Base-by-base conservation (phyloP, 1,284 basidiomycete genomes). In the Rhizoctonia solani region DNA sequence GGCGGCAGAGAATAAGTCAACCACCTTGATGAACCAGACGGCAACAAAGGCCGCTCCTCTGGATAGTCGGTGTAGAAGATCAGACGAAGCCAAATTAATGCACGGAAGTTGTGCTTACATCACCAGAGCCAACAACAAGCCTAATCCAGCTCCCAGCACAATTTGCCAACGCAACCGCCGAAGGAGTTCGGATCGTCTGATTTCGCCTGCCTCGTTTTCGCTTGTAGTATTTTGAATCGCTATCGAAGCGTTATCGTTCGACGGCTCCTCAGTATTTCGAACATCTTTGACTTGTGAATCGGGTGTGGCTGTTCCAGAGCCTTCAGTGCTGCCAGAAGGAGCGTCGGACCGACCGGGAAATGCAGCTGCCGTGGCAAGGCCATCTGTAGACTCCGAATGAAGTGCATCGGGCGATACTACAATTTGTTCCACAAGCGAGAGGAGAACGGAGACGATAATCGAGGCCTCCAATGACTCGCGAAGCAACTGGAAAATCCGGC, bases 391-490 rank as follows among this genome's bases (percentile, higher is more conserved):
- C 79, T 71, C 82, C 74, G 1, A 54, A 13, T 41, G 23, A 37
- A 53, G 56, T 21, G 47, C 16, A 9, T 8, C 19, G 13, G 59
- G 44, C 14, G 59, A 19, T 16, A 55, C 42, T 16, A 87, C 81
- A 72, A 95, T 86, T 73, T 93, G 91, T 73, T 93, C 85, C 54
- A 91, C 87, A 71, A 95, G 86, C 71, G 90, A 87, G 44, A 95
- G 86, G 58, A 96, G 84, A 69, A 94, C 90, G 8, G 92, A 91
- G 78, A 95, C 79, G 81, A 95, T 92, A 79, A 95, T 89, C 58
- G 86, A 87, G 6, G 92, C 90, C 80, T 96, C 93, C 71, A 96
- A 83, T 1, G 90, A 88, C 82, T 96, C 93, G 71, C 93, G 85
- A 73, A 95, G 91, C 74, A 92, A 68, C 71, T 72, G 41, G 13